A percentile compares a stretch with the other conserved stretches of the same genome.
phyloP scores from a whole-genome alignment of 1,284 basidiomycete species.

The Ceratobasidium sp. region DNA sequence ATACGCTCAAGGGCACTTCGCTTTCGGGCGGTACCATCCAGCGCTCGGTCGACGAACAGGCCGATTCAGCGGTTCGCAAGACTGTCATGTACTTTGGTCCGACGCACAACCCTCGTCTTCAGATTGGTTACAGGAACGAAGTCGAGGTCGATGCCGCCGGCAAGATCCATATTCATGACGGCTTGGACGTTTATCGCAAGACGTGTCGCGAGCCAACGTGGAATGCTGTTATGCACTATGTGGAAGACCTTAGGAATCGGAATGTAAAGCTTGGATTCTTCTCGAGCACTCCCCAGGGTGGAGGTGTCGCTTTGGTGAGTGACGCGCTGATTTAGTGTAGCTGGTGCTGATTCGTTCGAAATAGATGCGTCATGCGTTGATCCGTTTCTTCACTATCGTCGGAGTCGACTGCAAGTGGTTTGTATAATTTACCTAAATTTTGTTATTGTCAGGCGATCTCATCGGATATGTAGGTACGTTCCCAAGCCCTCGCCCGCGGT shows the following conservation, averaged over 20 bases:
- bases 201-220: conserved; percentile 73
- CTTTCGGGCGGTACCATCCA: conserved; percentile 55
- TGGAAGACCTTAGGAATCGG: conserved; percentile 80
- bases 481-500: conserved; percentile 85
- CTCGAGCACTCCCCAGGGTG: conserved; percentile 88
- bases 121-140: conserved; percentile 78
- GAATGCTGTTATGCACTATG: conserved; percentile 77
- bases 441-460: background rate
- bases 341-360: conserved; percentile 41
- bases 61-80: conserved; percentile 81
- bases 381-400: conserved; percentile 77
- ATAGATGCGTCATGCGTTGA: conserved; percentile 87
- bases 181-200: conserved; percentile 71
- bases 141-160: conserved; percentile 79
- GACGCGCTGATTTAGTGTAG: background rate
- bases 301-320: conserved; percentile 84
- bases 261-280: conserved; percentile 88
- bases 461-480: conserved; percentile 66
- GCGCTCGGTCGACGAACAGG: conserved; percentile 79
- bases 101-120: conserved; percentile 71
- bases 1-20: conserved; percentile 55
- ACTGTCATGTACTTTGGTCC: conserved; percentile 73
- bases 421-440: conserved; percentile 46
- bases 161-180: conserved; percentile 79
- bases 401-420: conserved; percentile 84